Base-by-base conservation (phyloP, 768 basidiomycete species). In the Tricholomella constricta region DNA sequence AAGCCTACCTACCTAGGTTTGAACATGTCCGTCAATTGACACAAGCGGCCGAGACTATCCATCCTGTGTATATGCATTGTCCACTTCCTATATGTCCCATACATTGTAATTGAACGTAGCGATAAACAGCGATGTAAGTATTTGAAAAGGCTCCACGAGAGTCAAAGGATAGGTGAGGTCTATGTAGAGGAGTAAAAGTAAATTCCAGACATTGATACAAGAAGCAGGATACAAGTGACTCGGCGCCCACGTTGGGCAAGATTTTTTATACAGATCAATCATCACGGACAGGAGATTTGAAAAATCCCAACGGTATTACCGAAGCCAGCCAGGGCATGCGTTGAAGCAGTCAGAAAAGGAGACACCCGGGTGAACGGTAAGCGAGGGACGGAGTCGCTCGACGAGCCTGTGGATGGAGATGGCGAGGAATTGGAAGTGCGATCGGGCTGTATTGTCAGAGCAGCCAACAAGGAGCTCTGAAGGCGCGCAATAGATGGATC, bases 301-400 rank as follows among this genome's bases (percentile, higher is more conserved):
- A 88, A 80, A 23, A 87, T 62, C 27, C 86, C 86, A 51, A 87
- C 72, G 4, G 88, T 90, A 66, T 92, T 91, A 36, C 89, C 89
- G 63, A 91, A 89, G 14, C 89, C 89, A 55, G 85, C 87, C 9
- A 90, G 62, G 54, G 77, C 82, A 61, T 78, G 72, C 14, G 79
- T 75, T 27, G 78, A 66, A 19, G 75, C 66, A 45, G 76, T 72
- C 23, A 82, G 61, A 54, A 88, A 76, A 26, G 87, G 80, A 2
- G 83, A 80, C 9, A 89, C 84, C 19, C 87, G 78, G n/a, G 89
- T 91, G 65, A 91, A 91, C n/a, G 89, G 88, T 56, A 91, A 72
- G 45, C 85, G 78, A 46, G 88, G 82, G 37, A 79, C 62, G 19
- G 56, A 40, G 36, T 70, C 69, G 31, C 56, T 60, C 20, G 64